Evolutionary conservation across 1,139 yeast species (phyloP), one percentile per base, ranked within the genome.

Genomic region (Sugiyamaella pinicola): DNA sequence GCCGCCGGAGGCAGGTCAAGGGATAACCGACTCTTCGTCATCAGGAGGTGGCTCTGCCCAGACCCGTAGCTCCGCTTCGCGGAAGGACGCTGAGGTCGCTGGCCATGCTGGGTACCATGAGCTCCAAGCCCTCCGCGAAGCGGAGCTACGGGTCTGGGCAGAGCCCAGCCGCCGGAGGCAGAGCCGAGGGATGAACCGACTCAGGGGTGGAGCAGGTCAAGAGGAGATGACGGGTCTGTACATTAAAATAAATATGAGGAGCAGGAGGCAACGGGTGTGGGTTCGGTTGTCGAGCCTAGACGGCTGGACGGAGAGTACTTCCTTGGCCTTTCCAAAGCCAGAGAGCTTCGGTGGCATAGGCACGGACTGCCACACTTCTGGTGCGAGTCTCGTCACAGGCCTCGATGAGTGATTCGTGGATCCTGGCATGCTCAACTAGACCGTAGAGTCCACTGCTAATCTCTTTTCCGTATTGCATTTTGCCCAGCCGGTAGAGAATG

Each of bases 241-340:
- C n/a, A n/a, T n/a, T n/a, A 9, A 31, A 8, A 9, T n/a, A 9
- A 10, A n/a, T n/a, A 31, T 31, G 12, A 19, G 26, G 19, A 21
- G 40, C 17, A 19, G 38, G 47, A 29, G 40, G 17, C 28, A 17
- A 8, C n/a, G 13, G n/a, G n/a, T n/a, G n/a, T n/a, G n/a, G n/a
- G n/a, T n/a, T n/a, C n/a, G n/a, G n/a, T n/a, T n/a, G 12, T 26
- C 31, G 9, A 26, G 45, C 46, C 38, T 52, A 59, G 10, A 59
- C 53, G 7, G 62, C 62, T 5, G 61, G 60, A 10, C 62, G 54
- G 10, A 52, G 39, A 8, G 56, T 56, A n/a, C 70, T 72, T 1
- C 90, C 90, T 3, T 87, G 87, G n/a, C 87, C 51, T 19, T 79
- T 84, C 93, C 96, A 89, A 51, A 91, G 74, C 97, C 98, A 93